phyloP scores from a whole-genome alignment of 2,329 filamentous ascomycete genomes.

The Alternaria novae-zelandiae region DNA sequence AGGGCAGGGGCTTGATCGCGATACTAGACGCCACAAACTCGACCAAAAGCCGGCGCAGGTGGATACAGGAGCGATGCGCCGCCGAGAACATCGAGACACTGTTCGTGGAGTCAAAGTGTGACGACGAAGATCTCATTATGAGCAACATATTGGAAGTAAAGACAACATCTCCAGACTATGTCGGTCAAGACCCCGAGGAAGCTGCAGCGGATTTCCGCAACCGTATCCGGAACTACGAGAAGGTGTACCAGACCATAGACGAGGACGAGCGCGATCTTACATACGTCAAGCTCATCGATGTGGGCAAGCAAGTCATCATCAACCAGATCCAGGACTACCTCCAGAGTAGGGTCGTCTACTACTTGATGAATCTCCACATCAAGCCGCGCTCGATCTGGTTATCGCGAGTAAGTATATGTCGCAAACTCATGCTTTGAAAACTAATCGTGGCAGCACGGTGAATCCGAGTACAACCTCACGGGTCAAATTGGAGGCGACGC shows the following conservation, averaged over 20 bases:
- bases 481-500: constrained; percentile 95
- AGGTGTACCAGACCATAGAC: constrained; percentile 92
- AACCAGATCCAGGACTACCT: constrained; percentile 97
- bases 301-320: constrained; percentile 95
- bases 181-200: constrained; percentile 88
- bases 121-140: constrained; percentile 96
- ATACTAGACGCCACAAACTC: constrained; percentile 98
- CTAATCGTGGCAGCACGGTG: constrained; percentile 73
- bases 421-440: neutral
- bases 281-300: constrained; percentile 97
- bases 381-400: constrained; percentile 96
- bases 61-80: constrained; percentile 84
- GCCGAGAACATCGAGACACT: constrained; percentile 84
- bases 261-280: constrained; percentile 87
- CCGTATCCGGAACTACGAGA: constrained; percentile 95
- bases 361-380: constrained; percentile 98
- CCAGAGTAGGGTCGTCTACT: constrained; percentile 95
- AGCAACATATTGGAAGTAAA: constrained; percentile 98
- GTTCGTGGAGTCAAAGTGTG: constrained; percentile 96
- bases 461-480: constrained; percentile 88
- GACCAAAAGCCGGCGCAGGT: constrained; percentile 85
- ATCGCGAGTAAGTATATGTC: constrained; percentile 72
- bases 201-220: constrained; percentile 92
- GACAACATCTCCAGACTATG: constrained; percentile 93
- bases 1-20: constrained; percentile 79